Base-by-base conservation (phyloP, 2,329 filamentous ascomycete genomes). In the Trichoderma atroviride region DNA sequence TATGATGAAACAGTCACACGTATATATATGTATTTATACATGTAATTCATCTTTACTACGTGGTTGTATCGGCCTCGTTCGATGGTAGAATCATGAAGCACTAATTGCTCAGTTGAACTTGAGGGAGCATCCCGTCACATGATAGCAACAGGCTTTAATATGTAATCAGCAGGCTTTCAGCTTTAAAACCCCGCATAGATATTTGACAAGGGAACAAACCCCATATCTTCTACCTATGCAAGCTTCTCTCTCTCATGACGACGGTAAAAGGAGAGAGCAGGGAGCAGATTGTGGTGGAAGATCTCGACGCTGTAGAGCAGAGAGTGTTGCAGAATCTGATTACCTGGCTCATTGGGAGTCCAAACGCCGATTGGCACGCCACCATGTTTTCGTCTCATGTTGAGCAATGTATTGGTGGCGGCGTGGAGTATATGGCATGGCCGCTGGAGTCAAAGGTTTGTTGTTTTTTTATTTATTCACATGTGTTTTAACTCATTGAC, bases 1-100 rank as follows among this genome's bases (percentile, higher is more conserved):
- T 59, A 33, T 52, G 29, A 67, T 47, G 64, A 31, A 29, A 59
- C 50, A 31, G 35, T 37, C 52, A 9, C 55, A 37, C 29, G 22
- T 67, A 27, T 43, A 50, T 52, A 61, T 43, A 61, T 61, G 53
- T 19, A 50, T 16, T 16, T 19, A 58, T 24, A 67, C 37, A 67
- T 14, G n/a, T 24, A 24, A 4, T 11, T 47, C 43, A 47, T 10
- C 52, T 27, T 10, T 4, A 55, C 3, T 22, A 19, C 16, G 14
- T 10, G 3, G 33, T 55, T 55, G 27, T 14, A 10, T 7, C 16
- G 27, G n/a, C 57, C 35, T 29, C 16, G 13, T 40, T 59, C 33
- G 27, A 22, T 40, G 56, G 27, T 29, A 59, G 4, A 24, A 9
- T 14, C 33, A 27, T 40, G 22, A 16, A 31, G 3, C 27, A 47